Base-by-base conservation (phyloP, 1,284 basidiomycete genomes). In the Trichosporon sp. region DNA sequence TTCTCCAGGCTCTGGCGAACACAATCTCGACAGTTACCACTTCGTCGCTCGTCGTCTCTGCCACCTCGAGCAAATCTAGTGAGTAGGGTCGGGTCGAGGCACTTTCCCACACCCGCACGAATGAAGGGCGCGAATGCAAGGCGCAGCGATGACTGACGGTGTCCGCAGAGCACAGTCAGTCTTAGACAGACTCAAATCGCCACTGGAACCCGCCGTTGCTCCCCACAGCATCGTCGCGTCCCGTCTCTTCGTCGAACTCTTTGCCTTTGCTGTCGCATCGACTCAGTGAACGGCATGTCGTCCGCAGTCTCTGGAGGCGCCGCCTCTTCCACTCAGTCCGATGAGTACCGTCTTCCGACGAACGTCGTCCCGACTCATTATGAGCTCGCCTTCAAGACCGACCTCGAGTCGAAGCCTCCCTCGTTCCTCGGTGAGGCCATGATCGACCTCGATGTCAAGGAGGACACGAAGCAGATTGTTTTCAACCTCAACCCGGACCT, bases 351-450 rank as follows among this genome's bases (percentile, higher is more conserved):
- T 70, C 85, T 95, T 58, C 91, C 91, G 11, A 85, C 84, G 10
- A 83, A 87, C 71, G 87, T 92, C 64, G 62, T 69, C 57, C 54
- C 59, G n/a, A 58, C 71, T 27, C 91, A 95, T 79, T 97, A 96
- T 81, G 90, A 83, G 72, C 80, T 96, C 59, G 88, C 87, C 57
- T 83, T 95, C 80, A 88, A 83, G 77, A 95, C 94, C 3, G 90
- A 95, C 80, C 85, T 97, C 60, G 84, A 89, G 66, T 84, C 84
- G 25, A 83, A 86, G 60, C 84, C 80, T 21, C 75, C 74, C 21
- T 62, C 69, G 21, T 97, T 94, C 76, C 84, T 87, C 40, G 95
- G 95, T 46, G 84, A 89, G 63, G 90, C 88, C 32, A 86, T 87
- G 71, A 86, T 93, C 69, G 91, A 89, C 70, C 82, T 97, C 65